These are phyloP conservation scores for Cladosporium velox DNA, from an alignment of 2,329 filamentous ascomycete species.

Conservation along the genomic window DNA sequence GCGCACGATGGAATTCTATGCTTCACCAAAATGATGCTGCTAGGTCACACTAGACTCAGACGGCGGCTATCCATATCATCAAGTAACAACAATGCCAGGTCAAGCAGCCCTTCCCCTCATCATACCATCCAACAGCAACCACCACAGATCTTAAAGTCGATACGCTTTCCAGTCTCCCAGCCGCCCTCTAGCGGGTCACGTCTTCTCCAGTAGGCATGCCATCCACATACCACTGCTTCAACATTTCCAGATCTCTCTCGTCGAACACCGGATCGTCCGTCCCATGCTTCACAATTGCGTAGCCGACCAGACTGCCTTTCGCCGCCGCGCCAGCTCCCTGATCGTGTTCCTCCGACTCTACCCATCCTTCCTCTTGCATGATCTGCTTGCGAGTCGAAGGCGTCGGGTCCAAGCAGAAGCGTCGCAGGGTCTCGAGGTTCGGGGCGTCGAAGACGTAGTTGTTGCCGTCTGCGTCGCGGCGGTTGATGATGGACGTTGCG, in stretches of 20 bases:
- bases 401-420: constrained; percentile 12
- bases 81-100: no score
- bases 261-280: constrained; percentile 21
- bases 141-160: no score
- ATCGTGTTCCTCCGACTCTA: neutral
- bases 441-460: constrained; percentile 9
- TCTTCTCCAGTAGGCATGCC: constrained; percentile 13
- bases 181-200: neutral
- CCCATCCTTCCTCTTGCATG: constrained; percentile 19
- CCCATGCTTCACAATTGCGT: constrained; percentile 19
- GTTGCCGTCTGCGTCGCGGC: constrained; percentile 13
- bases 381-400: constrained; percentile 7
- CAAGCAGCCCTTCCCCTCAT: no score
- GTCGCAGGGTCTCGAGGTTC: constrained; percentile 9
- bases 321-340: neutral
- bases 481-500: constrained; percentile 22
- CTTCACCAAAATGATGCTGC: no score
- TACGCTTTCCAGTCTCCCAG: no score
- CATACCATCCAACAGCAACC: no score
- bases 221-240: constrained; percentile 22
- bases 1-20: no score
- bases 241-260: constrained; percentile 22
- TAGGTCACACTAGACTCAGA: no score
- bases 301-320: constrained; percentile 14
- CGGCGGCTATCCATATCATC: no score